Conservation (phyloP, 345 rosid genomes). For the Draba incana region DNA sequence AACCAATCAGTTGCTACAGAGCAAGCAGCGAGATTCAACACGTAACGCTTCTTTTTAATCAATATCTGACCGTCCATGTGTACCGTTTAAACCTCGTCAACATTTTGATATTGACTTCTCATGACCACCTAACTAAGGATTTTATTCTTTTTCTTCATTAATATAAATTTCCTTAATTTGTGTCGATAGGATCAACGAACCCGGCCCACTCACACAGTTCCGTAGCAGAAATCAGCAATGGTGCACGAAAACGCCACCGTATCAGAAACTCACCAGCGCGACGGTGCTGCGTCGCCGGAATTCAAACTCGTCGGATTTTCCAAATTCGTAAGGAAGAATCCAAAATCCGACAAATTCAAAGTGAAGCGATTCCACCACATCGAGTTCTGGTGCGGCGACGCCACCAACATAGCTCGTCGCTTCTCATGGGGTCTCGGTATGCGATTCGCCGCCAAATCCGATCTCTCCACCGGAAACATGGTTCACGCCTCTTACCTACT, state of each 20-base stretch:
- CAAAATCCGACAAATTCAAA: constrained; percentile 70
- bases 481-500: constrained; percentile 83
- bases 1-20: constrained; percentile 15
- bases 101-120: constrained; percentile 19
- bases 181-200: constrained; percentile 4
- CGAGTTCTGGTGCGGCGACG: constrained; percentile 92
- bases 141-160: neutral
- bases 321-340: constrained; percentile 69
- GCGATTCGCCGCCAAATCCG: constrained; percentile 81
- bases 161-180: neutral
- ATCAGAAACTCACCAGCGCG: constrained; percentile 11
- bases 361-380: constrained; percentile 83
- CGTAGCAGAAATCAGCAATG: constrained; percentile 31
- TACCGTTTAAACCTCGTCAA: neutral
- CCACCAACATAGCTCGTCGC: constrained; percentile 78
- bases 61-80: constrained; percentile 34
- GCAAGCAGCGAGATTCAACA: constrained; percentile 21
- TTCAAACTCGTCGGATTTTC: constrained; percentile 73
- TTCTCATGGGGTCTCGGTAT: constrained; percentile 96
- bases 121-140: neutral
- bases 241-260: constrained; percentile 24
- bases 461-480: constrained; percentile 86
- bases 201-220: neutral
- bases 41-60: constrained; percentile 7
- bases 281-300: constrained; percentile 11